Conservation (phyloP, 179 eudicot species). For the Spergularia azorica region DNA sequence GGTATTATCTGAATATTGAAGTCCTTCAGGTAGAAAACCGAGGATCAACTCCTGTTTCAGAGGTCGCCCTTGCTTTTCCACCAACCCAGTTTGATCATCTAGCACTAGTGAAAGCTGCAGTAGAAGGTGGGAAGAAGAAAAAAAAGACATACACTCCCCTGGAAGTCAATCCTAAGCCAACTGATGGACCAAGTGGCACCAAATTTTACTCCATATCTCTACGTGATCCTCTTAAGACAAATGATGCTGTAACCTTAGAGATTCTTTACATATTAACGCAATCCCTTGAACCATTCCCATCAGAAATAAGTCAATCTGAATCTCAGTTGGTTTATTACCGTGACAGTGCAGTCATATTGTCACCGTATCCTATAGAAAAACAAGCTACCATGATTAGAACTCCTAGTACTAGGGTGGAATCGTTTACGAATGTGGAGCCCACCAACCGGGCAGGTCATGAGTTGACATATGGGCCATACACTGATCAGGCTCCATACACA, state of each 20-base stretch:
- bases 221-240: conserved; percentile 51
- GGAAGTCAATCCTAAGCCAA: conserved; percentile 73
- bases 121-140: conserved; percentile 68
- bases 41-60: conserved; percentile 64
- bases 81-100: conserved; percentile 65
- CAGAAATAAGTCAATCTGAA: conserved; percentile 87
- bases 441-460: conserved; percentile 63
- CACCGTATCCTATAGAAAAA: conserved; percentile 72
- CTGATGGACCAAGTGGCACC: conserved; percentile 76
- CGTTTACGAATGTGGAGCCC: conserved; percentile 81
- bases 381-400: conserved; percentile 74
- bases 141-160: conserved; percentile 66
- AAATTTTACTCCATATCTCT: conserved; percentile 61
- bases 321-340: conserved; percentile 89
- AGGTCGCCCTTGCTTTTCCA: conserved; percentile 80
- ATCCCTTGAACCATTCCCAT: conserved; percentile 90
- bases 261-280: conserved; percentile 75
- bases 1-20: conserved; percentile 13
- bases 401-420: conserved; percentile 76
- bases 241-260: conserved; percentile 69
- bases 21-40: conserved; percentile 59
- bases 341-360: conserved; percentile 82
- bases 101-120: conserved; percentile 67
- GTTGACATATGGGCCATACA: conserved; percentile 89
- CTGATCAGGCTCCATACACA: conserved; percentile 56